Evolutionary conservation across 192 early-diverging fungal species (phyloP).

Genomic region (Cladochytrium replicatum): DNA sequence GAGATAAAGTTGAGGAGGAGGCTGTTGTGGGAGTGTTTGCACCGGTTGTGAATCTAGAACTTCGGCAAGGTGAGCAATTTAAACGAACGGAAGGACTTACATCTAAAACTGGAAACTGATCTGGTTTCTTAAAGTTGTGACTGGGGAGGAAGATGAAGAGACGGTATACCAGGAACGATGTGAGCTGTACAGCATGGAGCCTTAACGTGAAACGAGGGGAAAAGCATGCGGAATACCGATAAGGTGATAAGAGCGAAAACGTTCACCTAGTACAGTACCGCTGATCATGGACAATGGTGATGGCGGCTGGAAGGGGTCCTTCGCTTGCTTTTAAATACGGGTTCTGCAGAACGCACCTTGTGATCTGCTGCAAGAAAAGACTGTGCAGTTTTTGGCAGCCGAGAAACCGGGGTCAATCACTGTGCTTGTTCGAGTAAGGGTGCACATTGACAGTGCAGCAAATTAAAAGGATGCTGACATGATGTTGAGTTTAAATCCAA

Average conservation of each 20-base stretch:
- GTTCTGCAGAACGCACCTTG: slow-evolving; percentile 13
- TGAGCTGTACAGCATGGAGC: slow-evolving; percentile 14
- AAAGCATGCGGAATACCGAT: slow-evolving; percentile 2
- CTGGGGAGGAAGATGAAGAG: slow-evolving; percentile 18
- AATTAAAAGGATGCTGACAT: no score
- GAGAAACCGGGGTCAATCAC: slow-evolving; percentile 7
- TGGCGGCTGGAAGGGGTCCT: slow-evolving; percentile 14
- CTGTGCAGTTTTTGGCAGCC: slow-evolving; percentile 11
- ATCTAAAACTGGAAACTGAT: background rate
- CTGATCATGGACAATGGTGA: no score
- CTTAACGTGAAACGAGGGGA: slow-evolving; percentile 5
- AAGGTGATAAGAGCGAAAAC: background rate
- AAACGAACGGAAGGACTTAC: background rate
- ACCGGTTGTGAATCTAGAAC: no score
- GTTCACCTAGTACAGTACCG: background rate
- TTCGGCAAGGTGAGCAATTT: background rate
- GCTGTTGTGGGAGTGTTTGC: slow-evolving; percentile 3
- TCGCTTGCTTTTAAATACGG: slow-evolving; percentile 15
- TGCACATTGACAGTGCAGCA: no score
- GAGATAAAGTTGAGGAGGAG: slow-evolving; percentile 3
- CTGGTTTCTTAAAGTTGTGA: slow-evolving; percentile 7
- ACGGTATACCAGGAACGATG: slow-evolving; percentile 17
- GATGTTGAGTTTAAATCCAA: no score
- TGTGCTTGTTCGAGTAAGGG: slow-evolving; percentile 9
- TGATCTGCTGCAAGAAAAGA: slow-evolving; percentile 13